These are phyloP conservation scores for Rhynchospora breviuscula DNA, from an alignment of 176 grass and related monocot genomes.

Conservation along the genomic window DNA sequence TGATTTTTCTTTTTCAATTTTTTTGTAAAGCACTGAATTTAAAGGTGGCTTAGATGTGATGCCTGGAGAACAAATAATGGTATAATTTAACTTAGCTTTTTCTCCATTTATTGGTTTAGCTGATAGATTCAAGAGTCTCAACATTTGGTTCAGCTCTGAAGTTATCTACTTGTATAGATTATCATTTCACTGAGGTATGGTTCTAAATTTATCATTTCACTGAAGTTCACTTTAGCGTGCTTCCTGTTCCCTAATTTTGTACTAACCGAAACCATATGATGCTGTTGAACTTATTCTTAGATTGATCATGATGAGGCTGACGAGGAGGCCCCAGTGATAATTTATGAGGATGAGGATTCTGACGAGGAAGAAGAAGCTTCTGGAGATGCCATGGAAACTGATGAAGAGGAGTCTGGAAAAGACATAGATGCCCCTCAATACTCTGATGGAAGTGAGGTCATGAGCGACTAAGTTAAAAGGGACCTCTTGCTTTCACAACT, in stretches of 20 bases:
- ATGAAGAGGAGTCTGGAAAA: slow-evolving; percentile 42
- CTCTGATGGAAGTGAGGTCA: slow-evolving; percentile 73
- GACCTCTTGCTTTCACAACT: neutral
- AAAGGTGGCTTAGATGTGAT: neutral
- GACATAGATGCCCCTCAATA: slow-evolving; percentile 51
- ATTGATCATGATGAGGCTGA: slow-evolving; percentile 57
- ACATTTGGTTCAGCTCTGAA: slow-evolving; percentile 64
- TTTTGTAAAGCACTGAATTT: neutral
- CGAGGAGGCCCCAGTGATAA: slow-evolving; percentile 37
- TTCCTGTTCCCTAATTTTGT: neutral
- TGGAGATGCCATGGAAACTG: slow-evolving; percentile 66
- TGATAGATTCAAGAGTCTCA: slow-evolving; percentile 84
- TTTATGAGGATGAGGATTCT: slow-evolving; percentile 82
- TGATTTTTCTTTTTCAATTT: neutral
- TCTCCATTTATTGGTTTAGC: slow-evolving; percentile 29
- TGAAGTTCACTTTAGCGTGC: neutral
- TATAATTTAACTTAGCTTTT: slow-evolving; percentile 7
- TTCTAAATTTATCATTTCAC: slow-evolving; percentile 4
- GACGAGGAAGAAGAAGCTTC: slow-evolving; percentile 66
- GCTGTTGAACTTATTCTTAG: slow-evolving; percentile 35
- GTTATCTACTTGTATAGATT: slow-evolving; percentile 77
- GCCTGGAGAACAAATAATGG: neutral
- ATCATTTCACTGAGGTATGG: slow-evolving; percentile 50
- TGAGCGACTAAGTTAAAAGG: slow-evolving; percentile 37
- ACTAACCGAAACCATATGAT: neutral